A percentile compares a stretch with the other conserved stretches of the same genome.
These are phyloP conservation scores for Tritrichomonas musculus DNA, from an alignment of 208 protist species.

Conservation along the genomic window DNA sequence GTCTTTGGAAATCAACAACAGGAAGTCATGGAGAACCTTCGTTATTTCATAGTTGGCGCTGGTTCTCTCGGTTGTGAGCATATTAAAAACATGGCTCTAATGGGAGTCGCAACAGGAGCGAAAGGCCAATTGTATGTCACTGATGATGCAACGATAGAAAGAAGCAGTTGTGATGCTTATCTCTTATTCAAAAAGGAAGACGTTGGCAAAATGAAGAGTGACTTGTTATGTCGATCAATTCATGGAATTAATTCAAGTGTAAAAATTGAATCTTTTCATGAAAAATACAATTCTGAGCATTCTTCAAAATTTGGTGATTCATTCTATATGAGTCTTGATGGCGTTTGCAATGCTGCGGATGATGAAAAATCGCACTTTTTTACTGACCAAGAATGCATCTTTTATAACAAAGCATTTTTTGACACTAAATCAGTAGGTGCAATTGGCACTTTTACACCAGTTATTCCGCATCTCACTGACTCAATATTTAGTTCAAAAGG, in stretches of 20 bases:
- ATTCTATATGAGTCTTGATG: constrained; percentile 82
- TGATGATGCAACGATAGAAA: constrained; percentile 98
- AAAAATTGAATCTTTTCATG: constrained; percentile 42
- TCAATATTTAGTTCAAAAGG: constrained; percentile 84
- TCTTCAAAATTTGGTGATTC: constrained; percentile 74
- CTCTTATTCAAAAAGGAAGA: constrained; percentile 94
- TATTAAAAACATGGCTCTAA: constrained; percentile 93
- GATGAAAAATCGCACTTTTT: constrained; percentile 71
- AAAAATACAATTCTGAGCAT: constrained; percentile 76
- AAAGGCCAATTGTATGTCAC: constrained; percentile 65
- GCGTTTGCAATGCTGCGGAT: constrained; percentile 96
- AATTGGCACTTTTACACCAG: constrained; percentile 76
- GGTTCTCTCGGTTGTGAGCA: constrained; percentile 96
- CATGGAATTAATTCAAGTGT: constrained; percentile 75
- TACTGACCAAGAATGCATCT: constrained; percentile 62
- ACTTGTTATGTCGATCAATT: constrained; percentile 73
- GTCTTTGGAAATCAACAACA: constrained; percentile 84
- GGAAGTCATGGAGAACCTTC: constrained; percentile 64
- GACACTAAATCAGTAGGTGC: constrained; percentile 98
- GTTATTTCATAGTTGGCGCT: constrained; percentile 76
- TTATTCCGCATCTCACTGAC: constrained; percentile 75
- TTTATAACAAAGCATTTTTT: constrained; percentile 90
- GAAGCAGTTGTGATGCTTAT: constrained; percentile 72
- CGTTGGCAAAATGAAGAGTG: constrained; percentile 86
- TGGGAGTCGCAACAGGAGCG: constrained; percentile 70